Conservation (phyloP, 306 rosid species). For the Quercus wislizeni region DNA sequence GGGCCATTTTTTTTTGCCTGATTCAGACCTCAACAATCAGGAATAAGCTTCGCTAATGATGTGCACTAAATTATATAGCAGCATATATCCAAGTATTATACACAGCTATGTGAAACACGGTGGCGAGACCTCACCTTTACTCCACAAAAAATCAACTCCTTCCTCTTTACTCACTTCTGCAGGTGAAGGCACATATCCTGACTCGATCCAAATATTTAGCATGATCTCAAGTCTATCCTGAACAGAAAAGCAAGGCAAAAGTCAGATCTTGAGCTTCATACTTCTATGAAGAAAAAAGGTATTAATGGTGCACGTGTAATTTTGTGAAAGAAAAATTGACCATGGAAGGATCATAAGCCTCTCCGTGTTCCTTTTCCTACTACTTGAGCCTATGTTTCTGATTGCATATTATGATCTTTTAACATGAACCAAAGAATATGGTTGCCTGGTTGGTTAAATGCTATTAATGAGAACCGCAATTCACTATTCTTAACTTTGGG, state of each 20-base stretch:
- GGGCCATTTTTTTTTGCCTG: slow-evolving; percentile 66
- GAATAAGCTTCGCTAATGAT: slow-evolving; percentile 5
- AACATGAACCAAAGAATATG: not conserved
- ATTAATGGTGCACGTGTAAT: not conserved
- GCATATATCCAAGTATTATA: slow-evolving; percentile 3
- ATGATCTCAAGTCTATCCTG: slow-evolving; percentile 95
- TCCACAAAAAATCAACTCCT: slow-evolving; percentile 61
- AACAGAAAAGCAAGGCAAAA: slow-evolving; percentile 11
- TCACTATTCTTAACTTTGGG: too few relatives aligned
- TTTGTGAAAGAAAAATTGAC: not conserved
- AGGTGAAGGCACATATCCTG: slow-evolving; percentile 69
- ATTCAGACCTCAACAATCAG: slow-evolving; percentile 24
- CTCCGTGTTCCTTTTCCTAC: not conserved
- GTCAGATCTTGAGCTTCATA: not conserved
- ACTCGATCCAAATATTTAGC: slow-evolving; percentile 73
- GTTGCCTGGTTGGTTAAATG: too few relatives aligned
- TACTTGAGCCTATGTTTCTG: not conserved
- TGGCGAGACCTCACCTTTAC: slow-evolving; percentile 48
- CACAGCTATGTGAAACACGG: not conserved
- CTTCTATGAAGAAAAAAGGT: not conserved
- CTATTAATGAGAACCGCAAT: too few relatives aligned
- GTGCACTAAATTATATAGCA: not conserved
- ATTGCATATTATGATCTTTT: not conserved
- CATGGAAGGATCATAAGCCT: not conserved
- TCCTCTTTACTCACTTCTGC: slow-evolving; percentile 82